A percentile compares a stretch with the other conserved stretches of the same genome.
phyloP scores from a whole-genome alignment of 495 filamentous ascomycete genomes.

The Podospora bellae-mahoneyi region DNA sequence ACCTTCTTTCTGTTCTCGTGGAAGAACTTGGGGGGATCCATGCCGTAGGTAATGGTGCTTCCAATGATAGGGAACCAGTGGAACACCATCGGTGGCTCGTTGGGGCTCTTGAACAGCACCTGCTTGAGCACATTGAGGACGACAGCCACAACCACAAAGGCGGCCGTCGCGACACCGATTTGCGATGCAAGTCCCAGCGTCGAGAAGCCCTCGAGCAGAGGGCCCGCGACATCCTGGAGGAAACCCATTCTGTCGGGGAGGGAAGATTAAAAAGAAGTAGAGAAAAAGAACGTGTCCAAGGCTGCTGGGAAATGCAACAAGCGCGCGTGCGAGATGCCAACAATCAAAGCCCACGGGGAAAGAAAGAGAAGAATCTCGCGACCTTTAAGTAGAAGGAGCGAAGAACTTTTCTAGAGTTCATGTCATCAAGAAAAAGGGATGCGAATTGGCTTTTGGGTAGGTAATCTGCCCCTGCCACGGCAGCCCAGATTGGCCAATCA shows the following conservation, averaged over 20 bases:
- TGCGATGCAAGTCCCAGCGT: slow-evolving; percentile 45
- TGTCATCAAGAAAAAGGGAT: slow-evolving; percentile 5
- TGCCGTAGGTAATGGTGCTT: slow-evolving; percentile 76
- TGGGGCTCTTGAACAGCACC: slow-evolving; percentile 64
- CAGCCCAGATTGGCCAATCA: slow-evolving; percentile 24
- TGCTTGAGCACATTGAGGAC: slow-evolving; percentile 66
- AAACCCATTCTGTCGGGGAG: slow-evolving; percentile 45
- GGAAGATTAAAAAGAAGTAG: slow-evolving; percentile 3
- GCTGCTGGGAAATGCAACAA: neutral
- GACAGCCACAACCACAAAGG: slow-evolving; percentile 53
- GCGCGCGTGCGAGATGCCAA: neutral
- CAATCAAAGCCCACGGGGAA: neutral
- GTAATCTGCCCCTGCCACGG: neutral
- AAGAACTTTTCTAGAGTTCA: neutral
- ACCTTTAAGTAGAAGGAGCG: slow-evolving; percentile 1
- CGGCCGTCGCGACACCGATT: slow-evolving; percentile 41
- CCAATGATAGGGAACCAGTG: slow-evolving; percentile 80
- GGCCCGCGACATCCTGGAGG: slow-evolving; percentile 46
- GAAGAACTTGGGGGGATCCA: slow-evolving; percentile 80
- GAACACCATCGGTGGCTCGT: slow-evolving; percentile 77
- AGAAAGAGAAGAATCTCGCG: slow-evolving; percentile 8
- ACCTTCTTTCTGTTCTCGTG: slow-evolving; percentile 67
- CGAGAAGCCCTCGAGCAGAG: slow-evolving; percentile 41
- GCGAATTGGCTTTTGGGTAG: slow-evolving; percentile 1
- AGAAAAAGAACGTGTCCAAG: slow-evolving; percentile 4